Evolutionary conservation across 139 green algal species (phyloP), one percentile per base, ranked within the genome.

Genomic region (Mesotaenium endlicherianum): DNA sequence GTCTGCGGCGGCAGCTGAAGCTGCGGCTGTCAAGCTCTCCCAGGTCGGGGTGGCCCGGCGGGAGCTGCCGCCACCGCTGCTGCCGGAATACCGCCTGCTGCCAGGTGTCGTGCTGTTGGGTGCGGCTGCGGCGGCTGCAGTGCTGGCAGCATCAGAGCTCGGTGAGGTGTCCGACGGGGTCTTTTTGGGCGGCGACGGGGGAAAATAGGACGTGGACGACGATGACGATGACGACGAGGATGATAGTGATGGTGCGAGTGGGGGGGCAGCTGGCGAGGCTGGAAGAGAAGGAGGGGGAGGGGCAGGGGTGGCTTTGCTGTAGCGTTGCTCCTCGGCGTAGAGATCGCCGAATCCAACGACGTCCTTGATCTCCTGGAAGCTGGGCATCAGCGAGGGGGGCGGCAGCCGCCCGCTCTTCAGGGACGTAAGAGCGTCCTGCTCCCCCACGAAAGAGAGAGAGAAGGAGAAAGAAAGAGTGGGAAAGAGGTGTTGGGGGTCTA

Each of bases 331-430:
- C 5, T 81, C 38, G 41, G 41, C 57, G 34, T 87, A 87, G 83
- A 87, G 87, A 5, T 86, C 49, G 16, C 26, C 20, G 20, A 88
- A 88, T 59, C 83, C 83, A 36, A 88, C 78, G 11, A 87, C 77
- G 3, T 74, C 31, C 2, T 87, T 87, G 36, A 88, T 30, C 30
- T 88, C 55, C 31, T 87, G 78, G 39, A 88, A 88, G n/a, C 78
- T 43, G 16, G 83, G 83, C 5, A 88, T 78, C 34, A 84, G 43
- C 4, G 80, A 85, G 31, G 82, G 77, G 34, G 79, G 83, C 36
- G 83, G 77, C 45, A 88, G 81, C 26, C 77, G 77, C 41, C 80
- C 84, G 0, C 42, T 70, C 16, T 85, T 88, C 1, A 87, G 43
- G 0, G 84, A 45, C 16, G 26, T 45, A 8, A 89, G 45, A n/a